Evolutionary conservation across 225 moss, liverwort and hornwort species (phyloP).

Genomic region (Thuidium tamariscinum): DNA sequence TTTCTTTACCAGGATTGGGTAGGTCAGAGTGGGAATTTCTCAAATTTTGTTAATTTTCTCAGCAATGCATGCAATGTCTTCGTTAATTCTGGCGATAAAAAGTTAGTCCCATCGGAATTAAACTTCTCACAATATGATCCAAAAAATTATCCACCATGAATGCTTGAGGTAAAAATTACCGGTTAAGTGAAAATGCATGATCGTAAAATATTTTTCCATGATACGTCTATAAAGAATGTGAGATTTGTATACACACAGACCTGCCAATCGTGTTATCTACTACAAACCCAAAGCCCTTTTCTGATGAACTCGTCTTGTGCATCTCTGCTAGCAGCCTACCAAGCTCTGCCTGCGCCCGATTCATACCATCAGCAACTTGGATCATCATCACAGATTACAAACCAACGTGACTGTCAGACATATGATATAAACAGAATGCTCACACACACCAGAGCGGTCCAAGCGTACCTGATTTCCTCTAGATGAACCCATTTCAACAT

Average conservation of each 20-base stretch:
- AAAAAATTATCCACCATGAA: background rate
- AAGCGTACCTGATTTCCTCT: slow-evolving; percentile 53
- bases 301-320: slow-evolving; percentile 67
- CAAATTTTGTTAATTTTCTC: background rate
- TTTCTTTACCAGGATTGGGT: background rate
- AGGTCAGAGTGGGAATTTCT: background rate
- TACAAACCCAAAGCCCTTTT: slow-evolving; percentile 76
- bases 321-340: slow-evolving; percentile 75
- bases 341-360: slow-evolving; percentile 56
- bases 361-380: background rate
- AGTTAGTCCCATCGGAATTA: background rate
- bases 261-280: slow-evolving; percentile 95
- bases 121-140: background rate
- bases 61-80: background rate
- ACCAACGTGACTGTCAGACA: background rate
- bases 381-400: background rate
- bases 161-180: background rate
- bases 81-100: background rate
- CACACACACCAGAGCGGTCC: background rate
- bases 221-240: background rate
- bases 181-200: background rate
- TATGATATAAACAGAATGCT: background rate
- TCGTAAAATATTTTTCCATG: background rate
- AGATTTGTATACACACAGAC: background rate
- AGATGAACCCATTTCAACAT: slow-evolving; percentile 54